Conservation (phyloP, 768 basidiomycete species). For the Boletus pseudo-olivaceus region DNA sequence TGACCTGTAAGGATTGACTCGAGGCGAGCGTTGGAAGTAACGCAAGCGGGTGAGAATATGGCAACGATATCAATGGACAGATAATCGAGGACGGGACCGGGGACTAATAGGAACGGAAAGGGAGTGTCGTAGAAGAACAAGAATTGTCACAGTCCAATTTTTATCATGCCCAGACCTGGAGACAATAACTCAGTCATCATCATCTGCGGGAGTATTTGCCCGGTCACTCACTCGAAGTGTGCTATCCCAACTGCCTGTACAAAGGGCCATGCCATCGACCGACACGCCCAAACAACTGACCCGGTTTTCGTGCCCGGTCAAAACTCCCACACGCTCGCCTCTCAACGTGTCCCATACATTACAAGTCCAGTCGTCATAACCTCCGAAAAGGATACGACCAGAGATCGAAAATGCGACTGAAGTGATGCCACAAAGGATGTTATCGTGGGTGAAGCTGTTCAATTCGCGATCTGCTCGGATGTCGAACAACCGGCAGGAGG, state of each 20-base stretch:
- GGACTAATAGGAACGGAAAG: constrained; percentile 20
- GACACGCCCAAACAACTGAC: constrained; percentile 96
- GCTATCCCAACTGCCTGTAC: constrained; percentile 98
- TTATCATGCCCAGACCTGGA: constrained; percentile 81
- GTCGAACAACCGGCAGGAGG: constrained; percentile 96
- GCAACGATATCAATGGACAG: constrained; percentile 50
- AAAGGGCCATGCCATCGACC: constrained; percentile 96
- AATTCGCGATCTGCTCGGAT: constrained; percentile 96
- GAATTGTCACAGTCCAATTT: constrained; percentile 21
- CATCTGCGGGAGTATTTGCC: not conserved
- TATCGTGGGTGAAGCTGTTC: constrained; percentile 96
- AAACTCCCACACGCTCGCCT: constrained; percentile 95
- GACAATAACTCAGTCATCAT: constrained; percentile 11
- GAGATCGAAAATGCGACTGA: constrained; percentile 99
- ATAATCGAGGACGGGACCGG: constrained; percentile 21
- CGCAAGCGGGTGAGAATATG: constrained; percentile 53
- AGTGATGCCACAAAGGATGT: constrained; percentile 98
- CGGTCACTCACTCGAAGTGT: constrained; percentile 75
- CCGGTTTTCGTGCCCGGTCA: constrained; percentile 97
- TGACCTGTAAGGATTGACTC: constrained; percentile 61
- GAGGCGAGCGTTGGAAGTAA: constrained; percentile 44
- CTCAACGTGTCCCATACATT: constrained; percentile 99
- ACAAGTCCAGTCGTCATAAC: constrained; percentile 99
- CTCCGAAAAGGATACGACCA: constrained; percentile 95
- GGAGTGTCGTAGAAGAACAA: constrained; percentile 25